Conservation (phyloP, 176 grass and related monocot genomes). For the Oryza longistaminata region DNA sequence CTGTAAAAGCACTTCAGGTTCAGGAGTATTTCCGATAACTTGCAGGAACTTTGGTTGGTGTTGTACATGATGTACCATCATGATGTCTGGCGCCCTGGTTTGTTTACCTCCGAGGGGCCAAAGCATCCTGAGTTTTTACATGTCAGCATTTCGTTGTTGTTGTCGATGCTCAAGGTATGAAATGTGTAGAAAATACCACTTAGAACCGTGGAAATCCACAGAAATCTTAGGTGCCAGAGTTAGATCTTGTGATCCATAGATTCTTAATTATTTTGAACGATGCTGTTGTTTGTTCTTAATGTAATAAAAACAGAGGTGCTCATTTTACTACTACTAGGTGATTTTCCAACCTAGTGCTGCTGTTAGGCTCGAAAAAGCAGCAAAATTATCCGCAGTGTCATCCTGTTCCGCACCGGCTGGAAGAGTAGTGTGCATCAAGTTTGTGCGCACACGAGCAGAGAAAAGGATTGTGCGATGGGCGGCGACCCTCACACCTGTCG, state of each 20-base stretch:
- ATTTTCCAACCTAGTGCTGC: not conserved
- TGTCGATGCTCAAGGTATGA: not conserved
- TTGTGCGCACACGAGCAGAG: not conserved
- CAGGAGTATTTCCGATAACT: conserved; percentile 41
- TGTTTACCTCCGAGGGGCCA: conserved; percentile 28
- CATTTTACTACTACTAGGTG: not conserved
- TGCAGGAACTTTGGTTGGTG: conserved; percentile 42
- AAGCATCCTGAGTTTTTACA: not conserved
- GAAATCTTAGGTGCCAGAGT: conserved; percentile 27
- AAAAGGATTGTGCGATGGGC: not conserved
- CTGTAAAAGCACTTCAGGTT: conserved; percentile 51
- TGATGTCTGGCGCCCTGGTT: conserved; percentile 16
- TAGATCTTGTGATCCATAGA: conserved; percentile 37
- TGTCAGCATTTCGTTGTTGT: conserved; percentile 2
- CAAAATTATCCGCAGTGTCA: not conserved
- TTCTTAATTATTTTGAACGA: conserved; percentile 26
- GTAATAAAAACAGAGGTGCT: conserved; percentile 38
- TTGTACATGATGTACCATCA: conserved; percentile 37
- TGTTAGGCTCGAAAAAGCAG: not conserved
- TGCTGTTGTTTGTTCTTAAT: conserved; percentile 1
- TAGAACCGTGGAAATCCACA: conserved; percentile 40
- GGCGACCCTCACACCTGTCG: not conserved
- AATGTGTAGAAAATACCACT: conserved; percentile 44
- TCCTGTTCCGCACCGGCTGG: not conserved
- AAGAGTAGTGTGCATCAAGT: not conserved